Percentiles rank a stretch among this genome's conserved stretches.
phyloP scores from a whole-genome alignment of 169 alveolate species.

The Plasmodium knowlesi region DNA sequence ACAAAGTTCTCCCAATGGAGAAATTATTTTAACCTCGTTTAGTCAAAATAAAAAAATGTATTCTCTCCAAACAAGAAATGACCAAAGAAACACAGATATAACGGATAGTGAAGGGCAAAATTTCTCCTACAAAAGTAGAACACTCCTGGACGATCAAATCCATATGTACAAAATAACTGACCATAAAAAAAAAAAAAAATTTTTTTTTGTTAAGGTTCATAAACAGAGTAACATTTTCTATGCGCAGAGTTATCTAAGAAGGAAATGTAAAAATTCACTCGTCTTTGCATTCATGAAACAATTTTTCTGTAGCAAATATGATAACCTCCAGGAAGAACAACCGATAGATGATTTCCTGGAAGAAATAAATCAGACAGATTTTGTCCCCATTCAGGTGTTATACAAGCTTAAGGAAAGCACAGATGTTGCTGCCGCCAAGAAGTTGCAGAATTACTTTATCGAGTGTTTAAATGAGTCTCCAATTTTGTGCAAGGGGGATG shows the following conservation, averaged over 20 bases:
- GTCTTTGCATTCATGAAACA: neutral
- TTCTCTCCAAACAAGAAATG: neutral
- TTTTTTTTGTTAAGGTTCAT: constrained; percentile 27
- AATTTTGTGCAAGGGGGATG: neutral
- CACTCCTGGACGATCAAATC: constrained; percentile 10
- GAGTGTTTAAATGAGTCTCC: constrained; percentile 9
- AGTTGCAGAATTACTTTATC: constrained; percentile 28
- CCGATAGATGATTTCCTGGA: constrained; percentile 8
- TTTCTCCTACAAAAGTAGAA: neutral
- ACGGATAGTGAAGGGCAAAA: neutral
- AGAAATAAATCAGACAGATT: constrained; percentile 6
- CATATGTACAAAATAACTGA: constrained; percentile 2
- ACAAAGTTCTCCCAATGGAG: constrained; percentile 21
- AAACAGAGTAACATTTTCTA: constrained; percentile 26
- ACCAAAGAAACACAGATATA: neutral
- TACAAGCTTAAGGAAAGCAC: neutral
- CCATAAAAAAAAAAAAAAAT: constrained; percentile 2
- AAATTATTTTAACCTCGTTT: constrained; percentile 14
- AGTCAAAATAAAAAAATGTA: neutral
- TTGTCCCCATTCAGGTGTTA: constrained; percentile 31
- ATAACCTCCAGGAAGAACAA: neutral
- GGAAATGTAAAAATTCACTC: constrained; percentile 1
- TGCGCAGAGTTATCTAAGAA: constrained; percentile 7
- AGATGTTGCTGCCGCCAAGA: constrained; percentile 1
- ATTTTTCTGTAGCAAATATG: neutral